These are phyloP conservation scores for Fulvia fulva DNA, from an alignment of 2,329 filamentous ascomycete species.

Conservation along the genomic window DNA sequence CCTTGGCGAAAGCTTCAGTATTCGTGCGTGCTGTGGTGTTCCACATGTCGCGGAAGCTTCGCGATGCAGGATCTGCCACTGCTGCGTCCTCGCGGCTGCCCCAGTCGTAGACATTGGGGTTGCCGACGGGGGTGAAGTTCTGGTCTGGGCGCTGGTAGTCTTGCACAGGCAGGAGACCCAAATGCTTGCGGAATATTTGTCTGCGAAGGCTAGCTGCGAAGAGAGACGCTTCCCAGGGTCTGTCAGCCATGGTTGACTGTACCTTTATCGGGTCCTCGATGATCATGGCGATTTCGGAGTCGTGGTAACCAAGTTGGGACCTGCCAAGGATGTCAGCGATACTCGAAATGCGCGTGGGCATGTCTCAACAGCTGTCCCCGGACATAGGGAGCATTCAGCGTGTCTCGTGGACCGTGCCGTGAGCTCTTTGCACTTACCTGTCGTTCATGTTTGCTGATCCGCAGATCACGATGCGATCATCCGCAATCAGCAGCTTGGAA, in stretches of 20 bases:
- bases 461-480: slow-evolving; percentile 77
- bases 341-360: too few species aligned
- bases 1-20: slow-evolving; percentile 73
- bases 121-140: slow-evolving; percentile 57
- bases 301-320: slow-evolving; percentile 77
- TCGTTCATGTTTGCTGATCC: slow-evolving; percentile 70
- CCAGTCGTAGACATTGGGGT: slow-evolving; percentile 52
- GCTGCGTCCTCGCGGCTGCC: slow-evolving; percentile 46
- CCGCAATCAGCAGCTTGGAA: slow-evolving; percentile 72
- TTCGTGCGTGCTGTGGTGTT: slow-evolving; percentile 67
- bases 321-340: too few species aligned
- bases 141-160: slow-evolving; percentile 57
- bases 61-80: slow-evolving; percentile 69
- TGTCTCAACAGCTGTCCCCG: too few species aligned
- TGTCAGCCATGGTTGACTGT: slow-evolving; percentile 68
- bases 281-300: slow-evolving; percentile 85
- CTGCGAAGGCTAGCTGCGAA: slow-evolving; percentile 79
- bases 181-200: slow-evolving; percentile 85
- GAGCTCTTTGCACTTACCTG: too few species aligned
- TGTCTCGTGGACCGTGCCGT: too few species aligned
- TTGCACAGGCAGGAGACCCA: slow-evolving; percentile 76
- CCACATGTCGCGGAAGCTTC: slow-evolving; percentile 69
- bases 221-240: slow-evolving; percentile 65
- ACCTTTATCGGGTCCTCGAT: slow-evolving; percentile 73
- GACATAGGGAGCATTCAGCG: too few species aligned